Evolutionary conservation across 2,329 filamentous ascomycete species (phyloP).

Genomic region (Daldinia eschscholtzii): DNA sequence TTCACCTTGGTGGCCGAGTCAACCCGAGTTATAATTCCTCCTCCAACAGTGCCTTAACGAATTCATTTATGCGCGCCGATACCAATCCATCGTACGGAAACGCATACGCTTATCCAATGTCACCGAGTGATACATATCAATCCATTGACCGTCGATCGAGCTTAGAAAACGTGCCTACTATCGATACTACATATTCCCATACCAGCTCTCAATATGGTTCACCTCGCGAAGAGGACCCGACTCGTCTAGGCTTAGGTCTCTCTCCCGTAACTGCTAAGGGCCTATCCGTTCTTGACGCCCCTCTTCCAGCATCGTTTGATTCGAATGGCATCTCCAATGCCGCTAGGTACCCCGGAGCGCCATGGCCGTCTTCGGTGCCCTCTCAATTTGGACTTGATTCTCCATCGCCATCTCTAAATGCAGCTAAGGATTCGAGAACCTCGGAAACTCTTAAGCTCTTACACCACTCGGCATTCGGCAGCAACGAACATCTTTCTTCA

Average conservation of each 20-base stretch:
- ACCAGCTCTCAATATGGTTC: constrained; percentile 80
- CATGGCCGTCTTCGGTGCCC: constrained; percentile 92
- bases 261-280: constrained; percentile 79
- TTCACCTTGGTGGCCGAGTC: constrained; percentile 75
- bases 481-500: constrained; percentile 72
- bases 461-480: constrained; percentile 76
- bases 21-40: constrained; percentile 72
- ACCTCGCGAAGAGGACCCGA: constrained; percentile 75
- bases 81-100: constrained; percentile 62
- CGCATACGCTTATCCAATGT: constrained; percentile 57
- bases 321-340: constrained; percentile 95
- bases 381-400: constrained; percentile 91
- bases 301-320: constrained; percentile 93
- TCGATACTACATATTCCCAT: constrained; percentile 70
- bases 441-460: constrained; percentile 74
- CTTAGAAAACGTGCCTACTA: constrained; percentile 69
- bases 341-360: constrained; percentile 80
- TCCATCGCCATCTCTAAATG: constrained; percentile 79
- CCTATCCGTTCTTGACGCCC: constrained; percentile 92
- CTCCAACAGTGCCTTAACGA: constrained; percentile 78
- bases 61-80: constrained; percentile 75
- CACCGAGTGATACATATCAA: constrained; percentile 58
- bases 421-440: constrained; percentile 70
- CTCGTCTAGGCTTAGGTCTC: constrained; percentile 76
- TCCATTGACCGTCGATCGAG: constrained; percentile 63